A percentile compares a stretch with the other conserved stretches of the same genome.
Evolutionary conservation across 169 alveolate genomes (phyloP).

Genomic region (Cryptosporidium xiaoi): DNA sequence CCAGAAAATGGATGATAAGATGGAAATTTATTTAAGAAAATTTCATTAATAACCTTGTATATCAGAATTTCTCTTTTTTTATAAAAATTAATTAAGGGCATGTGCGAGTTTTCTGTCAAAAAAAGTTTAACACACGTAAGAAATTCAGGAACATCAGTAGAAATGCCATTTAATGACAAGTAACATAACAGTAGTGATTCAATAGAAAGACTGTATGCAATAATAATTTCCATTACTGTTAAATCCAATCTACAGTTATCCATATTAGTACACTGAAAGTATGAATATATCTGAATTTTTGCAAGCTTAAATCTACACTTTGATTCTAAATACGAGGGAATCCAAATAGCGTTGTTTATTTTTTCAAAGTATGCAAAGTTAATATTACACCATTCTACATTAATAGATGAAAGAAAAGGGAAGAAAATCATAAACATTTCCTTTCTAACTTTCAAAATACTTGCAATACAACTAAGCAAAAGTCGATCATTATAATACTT

Average conservation of each 20-base stretch:
- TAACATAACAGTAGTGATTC: conserved; percentile 32
- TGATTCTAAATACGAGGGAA: conserved; percentile 57
- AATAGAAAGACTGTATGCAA: conserved; percentile 20
- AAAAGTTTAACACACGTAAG: background rate
- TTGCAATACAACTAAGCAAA: background rate
- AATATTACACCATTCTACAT: conserved; percentile 19
- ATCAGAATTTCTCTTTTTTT: conserved; percentile 2
- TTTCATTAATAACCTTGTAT: conserved; percentile 3
- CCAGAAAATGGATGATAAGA: background rate
- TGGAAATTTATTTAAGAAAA: conserved; percentile 32
- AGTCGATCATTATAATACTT: background rate
- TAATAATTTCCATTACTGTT: conserved; percentile 6
- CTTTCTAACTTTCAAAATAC: background rate
- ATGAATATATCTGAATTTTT: conserved; percentile 34
- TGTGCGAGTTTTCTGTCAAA: background rate
- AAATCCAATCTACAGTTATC: background rate
- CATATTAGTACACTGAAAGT: background rate
- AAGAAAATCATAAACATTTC: background rate
- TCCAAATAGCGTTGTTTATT: conserved; percentile 29
- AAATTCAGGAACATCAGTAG: background rate
- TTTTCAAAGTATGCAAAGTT: conserved; percentile 1
- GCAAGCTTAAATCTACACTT: conserved; percentile 41
- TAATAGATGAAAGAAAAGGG: background rate
- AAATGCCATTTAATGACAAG: conserved; percentile 20
- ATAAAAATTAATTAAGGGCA: background rate